A percentile compares a stretch with the other conserved stretches of the same genome.
Evolutionary conservation across 306 rosid species (phyloP).

Genomic region (Rubus idaeus): DNA sequence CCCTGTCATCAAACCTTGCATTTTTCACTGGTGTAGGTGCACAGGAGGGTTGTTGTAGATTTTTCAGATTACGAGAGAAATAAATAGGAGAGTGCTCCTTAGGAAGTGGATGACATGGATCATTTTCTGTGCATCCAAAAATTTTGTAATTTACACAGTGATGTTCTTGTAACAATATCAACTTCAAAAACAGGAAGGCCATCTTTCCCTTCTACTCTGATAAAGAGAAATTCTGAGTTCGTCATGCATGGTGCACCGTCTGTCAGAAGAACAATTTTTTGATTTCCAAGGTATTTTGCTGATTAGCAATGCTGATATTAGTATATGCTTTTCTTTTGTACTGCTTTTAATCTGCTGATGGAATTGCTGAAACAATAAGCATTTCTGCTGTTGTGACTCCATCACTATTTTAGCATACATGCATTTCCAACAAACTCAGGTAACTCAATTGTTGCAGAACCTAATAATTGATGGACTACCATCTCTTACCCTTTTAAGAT

Average conservation of each 20-base stretch:
- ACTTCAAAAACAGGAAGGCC: constrained; percentile 1
- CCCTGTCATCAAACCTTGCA: not conserved
- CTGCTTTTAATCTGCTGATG: not conserved
- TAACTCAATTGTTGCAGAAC: not conserved
- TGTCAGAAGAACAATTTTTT: not conserved
- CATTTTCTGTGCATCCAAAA: not conserved
- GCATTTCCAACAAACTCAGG: not conserved
- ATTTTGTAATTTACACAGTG: not conserved
- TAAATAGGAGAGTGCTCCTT: not conserved
- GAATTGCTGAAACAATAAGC: not conserved
- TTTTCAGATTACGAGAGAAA: not conserved
- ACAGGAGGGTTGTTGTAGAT: not conserved
- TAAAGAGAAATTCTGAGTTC: not conserved
- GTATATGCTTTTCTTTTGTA: not conserved
- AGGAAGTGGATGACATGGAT: constrained; percentile 13
- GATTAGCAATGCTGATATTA: not conserved
- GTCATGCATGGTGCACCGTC: not conserved
- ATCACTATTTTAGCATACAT: not conserved
- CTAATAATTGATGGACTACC: not conserved
- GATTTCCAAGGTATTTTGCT: not conserved
- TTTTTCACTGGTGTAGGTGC: not conserved
- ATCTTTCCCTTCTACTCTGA: not conserved
- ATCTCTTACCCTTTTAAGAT: not conserved
- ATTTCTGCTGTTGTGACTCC: not conserved
- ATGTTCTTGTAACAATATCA: not conserved